Base-by-base conservation (phyloP, 805 yeast genomes). In the Saccharomycopsis fermentans region DNA sequence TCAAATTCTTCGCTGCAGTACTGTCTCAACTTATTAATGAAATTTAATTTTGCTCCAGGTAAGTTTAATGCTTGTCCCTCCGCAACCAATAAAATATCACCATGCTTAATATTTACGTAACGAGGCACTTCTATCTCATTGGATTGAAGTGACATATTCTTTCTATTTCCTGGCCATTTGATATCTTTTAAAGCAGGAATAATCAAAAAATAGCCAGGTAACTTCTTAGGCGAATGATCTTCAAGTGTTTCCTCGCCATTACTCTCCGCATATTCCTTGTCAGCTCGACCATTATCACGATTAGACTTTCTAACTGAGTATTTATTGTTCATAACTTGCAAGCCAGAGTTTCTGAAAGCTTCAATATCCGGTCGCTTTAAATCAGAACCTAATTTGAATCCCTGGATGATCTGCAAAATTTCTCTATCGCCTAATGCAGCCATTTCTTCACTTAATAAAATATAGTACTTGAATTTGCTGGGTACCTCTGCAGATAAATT, bases 361-460 rank as follows among this genome's bases (percentile, higher is more conserved):
- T 54, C 61, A 34, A 59, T 17, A 14, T 50, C 24, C 12, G 72
- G 70, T 54, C 68, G 71, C 55, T 68, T 58, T 53, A 75, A 65
- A 66, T 81, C 81, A 27, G 78, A 79, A n/a, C 85, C 84, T 35
- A 81, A 69, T 57, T 77, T 78, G 0, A 77, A 66, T 35, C 80
- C 78, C 55, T 73, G 74, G 36, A 81, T 64, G 14, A 79, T 74
- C 27, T 74, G 70, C 9, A 75, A 59, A 29, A 81, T 77, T 21
- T 76, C 79, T 9, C 72, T 68, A 58, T 73, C 75, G 16, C 70
- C 56, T 34, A 71, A 69, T 1, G 76, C 75, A 21, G 71, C 64
- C 17, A 76, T 62, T 55, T 74, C 75, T 5, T 72, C 65, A 59
- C 94, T 86, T 1, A 91, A 96, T 68, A 94, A 78, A 11, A 89